phyloP scores from a whole-genome alignment of 805 yeast genomes.

The Ogataea glucozyma region DNA sequence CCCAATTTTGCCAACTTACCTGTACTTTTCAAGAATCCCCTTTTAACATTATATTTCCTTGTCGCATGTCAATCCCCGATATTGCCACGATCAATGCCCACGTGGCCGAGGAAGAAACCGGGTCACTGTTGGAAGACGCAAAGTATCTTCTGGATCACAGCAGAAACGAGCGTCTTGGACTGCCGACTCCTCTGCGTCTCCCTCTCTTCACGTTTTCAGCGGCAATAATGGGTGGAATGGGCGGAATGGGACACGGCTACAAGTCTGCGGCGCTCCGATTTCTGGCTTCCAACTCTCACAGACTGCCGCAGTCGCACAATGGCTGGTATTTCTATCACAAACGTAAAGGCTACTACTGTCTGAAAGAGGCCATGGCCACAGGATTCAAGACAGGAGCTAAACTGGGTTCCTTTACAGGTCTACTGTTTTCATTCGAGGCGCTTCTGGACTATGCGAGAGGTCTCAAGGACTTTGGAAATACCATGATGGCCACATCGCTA shows the following conservation, averaged over 20 bases:
- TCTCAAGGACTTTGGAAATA: constrained; percentile 56
- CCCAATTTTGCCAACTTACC: neutral
- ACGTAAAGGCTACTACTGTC: constrained; percentile 73
- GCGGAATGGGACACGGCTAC: constrained; percentile 65
- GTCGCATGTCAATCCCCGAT: constrained; percentile 7
- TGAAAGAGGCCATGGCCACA: constrained; percentile 50
- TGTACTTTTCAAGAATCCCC: neutral
- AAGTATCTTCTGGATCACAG: constrained; percentile 10
- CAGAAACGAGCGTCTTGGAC: constrained; percentile 45
- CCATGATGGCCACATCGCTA: constrained; percentile 55
- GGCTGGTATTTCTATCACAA: constrained; percentile 91
- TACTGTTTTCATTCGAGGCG: constrained; percentile 64
- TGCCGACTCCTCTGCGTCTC: constrained; percentile 49
- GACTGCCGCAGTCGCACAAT: constrained; percentile 73
- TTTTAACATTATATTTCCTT: neutral
- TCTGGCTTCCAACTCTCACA: constrained; percentile 78
- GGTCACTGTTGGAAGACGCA: constrained; percentile 12
- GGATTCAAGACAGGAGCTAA: constrained; percentile 48
- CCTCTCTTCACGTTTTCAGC: constrained; percentile 41
- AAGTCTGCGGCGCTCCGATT: constrained; percentile 55
- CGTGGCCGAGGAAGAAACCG: constrained; percentile 6
- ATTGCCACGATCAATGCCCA: constrained; percentile 7
- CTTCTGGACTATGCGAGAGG: constrained; percentile 54
- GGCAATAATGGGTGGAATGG: constrained; percentile 45
- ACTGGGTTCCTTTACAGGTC: constrained; percentile 45